Evolutionary conservation across 306 rosid species (phyloP).

Genomic region (Amphicarpaea edgeworthii): DNA sequence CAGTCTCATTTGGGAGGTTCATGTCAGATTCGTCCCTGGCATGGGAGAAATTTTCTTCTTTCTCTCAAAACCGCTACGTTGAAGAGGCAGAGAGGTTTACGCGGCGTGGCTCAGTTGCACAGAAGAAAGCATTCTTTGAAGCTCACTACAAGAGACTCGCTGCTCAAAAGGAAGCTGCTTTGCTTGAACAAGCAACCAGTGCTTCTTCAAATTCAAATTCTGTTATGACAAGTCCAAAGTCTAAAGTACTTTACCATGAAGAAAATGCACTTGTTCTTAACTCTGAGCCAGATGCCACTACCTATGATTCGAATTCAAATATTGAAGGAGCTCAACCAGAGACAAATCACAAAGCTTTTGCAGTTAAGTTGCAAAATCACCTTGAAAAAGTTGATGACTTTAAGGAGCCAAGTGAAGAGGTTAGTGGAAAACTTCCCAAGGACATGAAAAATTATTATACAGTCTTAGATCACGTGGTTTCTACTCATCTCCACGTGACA

Average conservation of each 20-base stretch:
- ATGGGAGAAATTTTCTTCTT: slow-evolving; percentile 92
- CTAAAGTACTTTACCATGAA: slow-evolving; percentile 39
- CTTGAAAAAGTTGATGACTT: slow-evolving; percentile 41
- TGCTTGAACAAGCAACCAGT: slow-evolving; percentile 73
- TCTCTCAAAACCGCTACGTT: slow-evolving; percentile 87
- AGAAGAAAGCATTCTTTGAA: slow-evolving; percentile 98
- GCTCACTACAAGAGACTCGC: slow-evolving; percentile 95
- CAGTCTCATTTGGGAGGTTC: slow-evolving; percentile 90
- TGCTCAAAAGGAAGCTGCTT: slow-evolving; percentile 73
- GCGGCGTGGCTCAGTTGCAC: slow-evolving; percentile 97
- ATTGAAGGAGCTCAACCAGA: slow-evolving; percentile 46
- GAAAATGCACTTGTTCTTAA: slow-evolving; percentile 39
- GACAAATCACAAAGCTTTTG: slow-evolving; percentile 39
- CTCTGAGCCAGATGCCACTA: slow-evolving; percentile 16
- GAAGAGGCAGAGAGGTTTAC: slow-evolving; percentile 90
- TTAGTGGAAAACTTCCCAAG: slow-evolving; percentile 45
- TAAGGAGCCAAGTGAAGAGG: slow-evolving; percentile 50
- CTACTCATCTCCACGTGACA: neutral
- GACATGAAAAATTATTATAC: neutral
- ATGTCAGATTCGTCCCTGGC: slow-evolving; percentile 75
- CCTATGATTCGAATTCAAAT: slow-evolving; percentile 40
- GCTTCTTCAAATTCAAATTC: too few species aligned
- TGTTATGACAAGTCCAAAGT: slow-evolving; percentile 38
- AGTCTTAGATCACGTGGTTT: neutral
- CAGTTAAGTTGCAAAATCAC: slow-evolving; percentile 50